Base-by-base conservation (phyloP, 768 basidiomycete species). In the Phlebiopsis flavidoalba region DNA sequence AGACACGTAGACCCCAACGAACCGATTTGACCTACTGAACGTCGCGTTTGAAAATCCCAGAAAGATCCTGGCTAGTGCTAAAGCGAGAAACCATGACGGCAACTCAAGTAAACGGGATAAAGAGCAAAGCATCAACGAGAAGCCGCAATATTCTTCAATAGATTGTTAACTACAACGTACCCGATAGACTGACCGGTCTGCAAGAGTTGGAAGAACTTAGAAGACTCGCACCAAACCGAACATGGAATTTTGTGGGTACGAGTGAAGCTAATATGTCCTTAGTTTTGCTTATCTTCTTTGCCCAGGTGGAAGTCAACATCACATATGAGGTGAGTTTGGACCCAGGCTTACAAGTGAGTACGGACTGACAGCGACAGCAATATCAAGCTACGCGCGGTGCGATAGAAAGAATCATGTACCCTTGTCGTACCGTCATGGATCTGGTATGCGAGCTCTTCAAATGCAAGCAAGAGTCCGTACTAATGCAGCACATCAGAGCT, bases 31-130 rank as follows among this genome's bases (percentile, higher is more conserved):
- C 69, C 76, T 98, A 1, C 77, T 98, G 8, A 97, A 97, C 66
- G 93, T 98, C 5, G 92, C 93, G 1, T 98, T 98, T 65, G 94
- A 98, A 70, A 97, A 97, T 68, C 94, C 94, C n/a, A 83, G 93
- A 6, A 89, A 90, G 67, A 74, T 89, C 14, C 77, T 76, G 49
- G 69, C 79, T 31, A 8, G 17, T 43, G 11, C 3, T 76, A 80
- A 61, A 62, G 74, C 21, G 77, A 79, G 81, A 12, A 83, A 83
- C 62, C 61, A 72, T 33, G 77, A 76, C 15, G 76, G 76, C 0
- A 66, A 77, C n/a, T 69, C 76, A 31, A 2, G 26, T 12, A 82
- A 79, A 58, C 50, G 65, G 17, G 71, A 69, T 63, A 77, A 71
- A 67, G 75, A 79, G 61, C 77, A 74, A 69, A 79, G 72, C 66